These are phyloP conservation scores for Yamadazyma jaroonii DNA, from an alignment of 1,139 yeast genomes.

Conservation along the genomic window DNA sequence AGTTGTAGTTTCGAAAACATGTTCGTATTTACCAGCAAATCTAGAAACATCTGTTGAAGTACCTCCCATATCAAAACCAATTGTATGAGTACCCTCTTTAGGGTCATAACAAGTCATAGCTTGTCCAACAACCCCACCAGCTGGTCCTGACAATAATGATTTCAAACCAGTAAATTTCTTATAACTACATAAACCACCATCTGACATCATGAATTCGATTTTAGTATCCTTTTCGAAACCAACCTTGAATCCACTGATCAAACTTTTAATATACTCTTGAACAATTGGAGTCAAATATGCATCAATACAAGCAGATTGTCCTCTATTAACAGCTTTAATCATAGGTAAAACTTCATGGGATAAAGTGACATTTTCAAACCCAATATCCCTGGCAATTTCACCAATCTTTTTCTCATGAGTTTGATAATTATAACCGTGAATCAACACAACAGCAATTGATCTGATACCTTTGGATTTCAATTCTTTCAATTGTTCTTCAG, in stretches of 20 bases:
- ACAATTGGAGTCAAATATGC: constrained; percentile 79
- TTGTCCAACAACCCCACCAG: constrained; percentile 60
- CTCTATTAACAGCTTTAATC: constrained; percentile 70
- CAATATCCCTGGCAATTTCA: constrained; percentile 53
- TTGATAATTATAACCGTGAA: constrained; percentile 71
- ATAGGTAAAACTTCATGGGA: constrained; percentile 72
- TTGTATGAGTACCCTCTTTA: constrained; percentile 38
- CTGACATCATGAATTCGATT: constrained; percentile 57
- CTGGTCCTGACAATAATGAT: constrained; percentile 58
- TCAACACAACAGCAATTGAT: constrained; percentile 64
- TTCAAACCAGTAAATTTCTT: constrained; percentile 48
- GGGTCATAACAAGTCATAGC: constrained; percentile 49
- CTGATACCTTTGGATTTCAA: constrained; percentile 56
- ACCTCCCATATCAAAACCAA: constrained; percentile 64
- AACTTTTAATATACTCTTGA: constrained; percentile 55
- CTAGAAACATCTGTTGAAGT: constrained; percentile 58
- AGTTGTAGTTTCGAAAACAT: constrained; percentile 51
- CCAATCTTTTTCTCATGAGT: constrained; percentile 62
- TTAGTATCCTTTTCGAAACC: constrained; percentile 27
- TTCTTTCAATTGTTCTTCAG: constrained; percentile 24
- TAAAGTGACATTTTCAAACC: constrained; percentile 56
- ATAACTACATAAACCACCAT: constrained; percentile 53
- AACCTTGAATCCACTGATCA: constrained; percentile 57
- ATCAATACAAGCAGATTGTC: constrained; percentile 73
- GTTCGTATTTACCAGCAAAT: constrained; percentile 40